Conservation (phyloP, 1,284 basidiomycete species). For the Somion occarium region DNA sequence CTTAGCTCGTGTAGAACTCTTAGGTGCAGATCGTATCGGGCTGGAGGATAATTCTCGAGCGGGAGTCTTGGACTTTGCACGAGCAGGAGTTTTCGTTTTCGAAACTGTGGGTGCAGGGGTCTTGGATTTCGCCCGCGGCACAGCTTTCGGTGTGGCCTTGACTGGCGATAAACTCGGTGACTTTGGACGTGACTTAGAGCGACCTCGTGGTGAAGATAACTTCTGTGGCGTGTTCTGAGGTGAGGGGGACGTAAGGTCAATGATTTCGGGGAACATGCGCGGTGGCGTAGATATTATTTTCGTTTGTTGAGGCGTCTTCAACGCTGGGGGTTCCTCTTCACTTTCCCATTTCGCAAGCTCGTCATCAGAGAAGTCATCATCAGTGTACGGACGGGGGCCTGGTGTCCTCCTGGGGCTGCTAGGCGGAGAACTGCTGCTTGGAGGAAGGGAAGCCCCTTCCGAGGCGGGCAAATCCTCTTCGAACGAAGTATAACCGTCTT, state of each 20-base stretch:
- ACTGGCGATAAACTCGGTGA: conserved; percentile 1
- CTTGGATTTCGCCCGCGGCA: conserved; percentile 4
- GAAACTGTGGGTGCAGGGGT: neutral
- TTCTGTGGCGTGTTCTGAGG: conserved; percentile 13
- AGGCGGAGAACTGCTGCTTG: neutral
- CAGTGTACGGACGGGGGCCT: conserved; percentile 3
- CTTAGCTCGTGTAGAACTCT: conserved; percentile 6
- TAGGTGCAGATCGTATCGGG: conserved; percentile 2
- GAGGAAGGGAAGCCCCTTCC: neutral
- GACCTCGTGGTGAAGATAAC: conserved; percentile 10
- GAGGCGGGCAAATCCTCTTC: neutral
- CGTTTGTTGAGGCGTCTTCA: conserved; percentile 6
- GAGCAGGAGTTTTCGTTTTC: neutral
- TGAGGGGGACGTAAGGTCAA: conserved; percentile 32
- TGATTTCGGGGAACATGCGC: conserved; percentile 19
- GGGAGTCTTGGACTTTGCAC: conserved; percentile 9
- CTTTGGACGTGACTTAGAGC: conserved; percentile 10
- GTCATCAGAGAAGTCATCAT: conserved; percentile 37
- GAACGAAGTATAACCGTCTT: conserved; percentile 28
- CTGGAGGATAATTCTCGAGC: neutral
- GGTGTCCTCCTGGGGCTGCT: neutral
- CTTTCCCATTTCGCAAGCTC: conserved; percentile 38
- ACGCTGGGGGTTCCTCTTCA: conserved; percentile 32
- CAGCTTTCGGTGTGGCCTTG: conserved; percentile 8
- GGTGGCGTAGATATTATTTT: conserved; percentile 5